Conservation (phyloP, 1,139 yeast species). For the Sugiyamaella xylanicola region DNA sequence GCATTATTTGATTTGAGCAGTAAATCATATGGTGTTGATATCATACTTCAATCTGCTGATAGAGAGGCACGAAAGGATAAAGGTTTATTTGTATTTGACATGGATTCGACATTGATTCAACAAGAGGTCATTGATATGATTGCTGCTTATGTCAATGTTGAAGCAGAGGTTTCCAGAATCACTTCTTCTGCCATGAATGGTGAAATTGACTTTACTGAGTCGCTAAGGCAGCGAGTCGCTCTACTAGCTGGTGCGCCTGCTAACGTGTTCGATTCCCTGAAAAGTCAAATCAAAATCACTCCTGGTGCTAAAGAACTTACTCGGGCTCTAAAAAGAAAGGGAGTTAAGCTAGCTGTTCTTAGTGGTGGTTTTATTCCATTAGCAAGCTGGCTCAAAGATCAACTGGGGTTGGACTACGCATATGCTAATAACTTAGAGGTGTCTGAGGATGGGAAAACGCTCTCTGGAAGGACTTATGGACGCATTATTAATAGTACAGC, state of each 20-base stretch:
- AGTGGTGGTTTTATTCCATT: constrained; percentile 95
- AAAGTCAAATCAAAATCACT: constrained; percentile 68
- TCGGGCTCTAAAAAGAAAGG: constrained; percentile 59
- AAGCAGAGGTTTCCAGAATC: constrained; percentile 71
- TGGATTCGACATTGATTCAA: constrained; percentile 95
- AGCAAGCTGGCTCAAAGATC: constrained; percentile 70
- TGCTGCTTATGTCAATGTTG: constrained; percentile 84
- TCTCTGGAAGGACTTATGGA: constrained; percentile 65
- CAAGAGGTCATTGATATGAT: constrained; percentile 97
- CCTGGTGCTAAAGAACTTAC: constrained; percentile 80
- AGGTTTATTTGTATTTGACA: constrained; percentile 83
- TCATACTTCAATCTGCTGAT: constrained; percentile 50
- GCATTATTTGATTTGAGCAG: constrained; percentile 29
- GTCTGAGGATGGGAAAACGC: constrained; percentile 47
- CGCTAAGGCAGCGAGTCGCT: constrained; percentile 71
- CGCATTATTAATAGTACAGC: constrained; percentile 81
- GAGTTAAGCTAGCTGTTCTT: constrained; percentile 78
- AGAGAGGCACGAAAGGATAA: constrained; percentile 44
- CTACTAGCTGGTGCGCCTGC: constrained; percentile 80
- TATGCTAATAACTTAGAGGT: constrained; percentile 71
- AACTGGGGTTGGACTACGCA: constrained; percentile 79
- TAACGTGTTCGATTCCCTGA: constrained; percentile 77
- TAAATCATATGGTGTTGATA: constrained; percentile 42
- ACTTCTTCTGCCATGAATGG: constrained; percentile 98
- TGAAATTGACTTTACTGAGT: constrained; percentile 85